Evolutionary conservation across 2,329 filamentous ascomycete genomes (phyloP).

Genomic region (Exophiala viscosa): DNA sequence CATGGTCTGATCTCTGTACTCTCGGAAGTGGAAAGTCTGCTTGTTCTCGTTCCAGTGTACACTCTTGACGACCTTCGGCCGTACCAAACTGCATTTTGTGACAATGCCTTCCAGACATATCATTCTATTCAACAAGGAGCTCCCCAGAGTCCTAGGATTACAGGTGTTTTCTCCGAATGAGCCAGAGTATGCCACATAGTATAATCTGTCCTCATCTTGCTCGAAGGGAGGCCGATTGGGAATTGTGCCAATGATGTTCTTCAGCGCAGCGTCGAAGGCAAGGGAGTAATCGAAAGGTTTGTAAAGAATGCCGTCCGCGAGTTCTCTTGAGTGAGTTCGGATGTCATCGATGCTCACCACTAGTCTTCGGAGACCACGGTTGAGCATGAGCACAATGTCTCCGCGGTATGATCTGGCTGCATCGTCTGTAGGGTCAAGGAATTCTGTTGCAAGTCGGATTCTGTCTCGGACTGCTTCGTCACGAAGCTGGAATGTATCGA

Average conservation of each 20-base stretch:
- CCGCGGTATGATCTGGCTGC: slow-evolving; percentile 68
- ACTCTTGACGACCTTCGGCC: slow-evolving; percentile 96
- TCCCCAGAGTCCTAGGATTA: slow-evolving; percentile 89
- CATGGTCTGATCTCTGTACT: slow-evolving; percentile 97
- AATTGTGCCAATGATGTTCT: slow-evolving; percentile 78
- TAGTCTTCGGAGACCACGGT: slow-evolving; percentile 57
- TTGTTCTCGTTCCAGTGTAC: slow-evolving; percentile 92
- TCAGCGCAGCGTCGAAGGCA: slow-evolving; percentile 87
- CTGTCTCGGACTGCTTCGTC: slow-evolving; percentile 83
- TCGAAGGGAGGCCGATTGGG: slow-evolving; percentile 72
- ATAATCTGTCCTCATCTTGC: slow-evolving; percentile 69
- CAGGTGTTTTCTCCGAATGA: slow-evolving; percentile 93
- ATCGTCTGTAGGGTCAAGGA: slow-evolving; percentile 69
- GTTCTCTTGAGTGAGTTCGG: slow-evolving; percentile 76
- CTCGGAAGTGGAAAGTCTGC: slow-evolving; percentile 79
- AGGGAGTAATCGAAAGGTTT: slow-evolving; percentile 83
- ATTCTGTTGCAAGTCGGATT: slow-evolving; percentile 82
- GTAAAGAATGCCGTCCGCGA: slow-evolving; percentile 75
- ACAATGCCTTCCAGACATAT: slow-evolving; percentile 97
- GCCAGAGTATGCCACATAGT: slow-evolving; percentile 96
- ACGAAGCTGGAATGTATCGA: slow-evolving; percentile 61
- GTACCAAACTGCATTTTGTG: slow-evolving; percentile 88
- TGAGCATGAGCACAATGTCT: slow-evolving; percentile 76
- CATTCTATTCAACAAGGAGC: slow-evolving; percentile 89
- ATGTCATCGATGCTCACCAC: slow-evolving; percentile 85